Conservation (phyloP, 1,284 basidiomycete genomes). For the Apiotrichum siamense region DNA sequence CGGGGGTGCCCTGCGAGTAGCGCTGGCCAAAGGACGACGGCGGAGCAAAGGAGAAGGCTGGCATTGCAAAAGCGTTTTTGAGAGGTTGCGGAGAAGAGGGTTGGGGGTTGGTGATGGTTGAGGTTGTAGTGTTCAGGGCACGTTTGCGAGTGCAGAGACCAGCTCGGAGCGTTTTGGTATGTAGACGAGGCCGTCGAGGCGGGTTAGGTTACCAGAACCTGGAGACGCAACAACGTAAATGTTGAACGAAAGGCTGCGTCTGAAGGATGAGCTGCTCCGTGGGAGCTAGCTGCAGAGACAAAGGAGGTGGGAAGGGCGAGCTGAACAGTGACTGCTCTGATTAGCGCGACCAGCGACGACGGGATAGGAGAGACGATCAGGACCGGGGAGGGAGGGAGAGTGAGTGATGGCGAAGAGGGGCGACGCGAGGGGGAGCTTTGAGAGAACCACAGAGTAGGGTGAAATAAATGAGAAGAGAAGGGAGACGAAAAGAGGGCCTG, state of each 20-base stretch:
- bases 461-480: neutral
- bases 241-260: slow-evolving; percentile 1
- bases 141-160: slow-evolving; percentile 4
- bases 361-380: neutral
- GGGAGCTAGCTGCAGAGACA: neutral
- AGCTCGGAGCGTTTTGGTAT: slow-evolving; percentile 3
- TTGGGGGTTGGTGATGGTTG: neutral
- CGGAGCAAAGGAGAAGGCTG: slow-evolving; percentile 18
- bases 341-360: neutral
- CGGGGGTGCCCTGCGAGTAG: slow-evolving; percentile 22
- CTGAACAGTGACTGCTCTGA: slow-evolving; percentile 1
- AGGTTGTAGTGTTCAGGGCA: neutral
- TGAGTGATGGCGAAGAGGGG: neutral
- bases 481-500: too few relatives aligned
- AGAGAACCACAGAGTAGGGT: neutral
- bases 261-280: neutral
- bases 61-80: slow-evolving; percentile 17
- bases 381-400: neutral
- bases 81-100: neutral
- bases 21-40: neutral
- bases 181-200: slow-evolving; percentile 13
- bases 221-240: neutral
- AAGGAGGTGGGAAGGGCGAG: neutral
- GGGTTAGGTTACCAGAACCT: slow-evolving; percentile 18
- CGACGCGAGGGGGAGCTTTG: neutral